Base-by-base conservation (phyloP, 352 stramenopile species). In the Elongisporangium senticosum region DNA sequence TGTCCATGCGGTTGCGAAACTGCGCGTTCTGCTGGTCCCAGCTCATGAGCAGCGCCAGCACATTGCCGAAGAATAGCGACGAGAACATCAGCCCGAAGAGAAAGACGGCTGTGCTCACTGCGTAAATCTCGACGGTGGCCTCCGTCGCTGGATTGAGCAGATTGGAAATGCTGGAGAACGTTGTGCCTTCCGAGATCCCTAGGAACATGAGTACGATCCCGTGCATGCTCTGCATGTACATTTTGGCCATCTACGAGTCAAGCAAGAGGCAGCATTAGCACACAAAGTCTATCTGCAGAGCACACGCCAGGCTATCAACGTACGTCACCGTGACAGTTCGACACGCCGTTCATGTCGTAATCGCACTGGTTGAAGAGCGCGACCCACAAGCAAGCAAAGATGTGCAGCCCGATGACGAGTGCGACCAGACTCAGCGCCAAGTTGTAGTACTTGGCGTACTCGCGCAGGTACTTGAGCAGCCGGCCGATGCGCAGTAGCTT, bases 391-490 rank as follows among this genome's bases (percentile, higher is more conserved):
- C 83, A 93, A 22, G 84, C 72, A 26, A 91, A 88, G 23, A 90
- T 67, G 53, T 90, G 80, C 20, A 91, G 67, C 0, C 77, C 81
- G 61, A 90, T 75, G 52, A 79, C 64, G 10, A 94, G 77, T 7
- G 66, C 73, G 2, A 89, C 52, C 37, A 92, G 78, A 53, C 78
- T 91, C 20, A 92, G 62, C 13, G 79, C 74, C 21, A 91, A 68
- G 55, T 94, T 89, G 66, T 90, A 93, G 59, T 90, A 93, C 67
- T 93, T 91, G 58, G 82, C 83, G 59, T 91, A 91, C 65, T 90
- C 78, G 53, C 79, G 75, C 22, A 93, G 60, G 64, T 90, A 90
- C 61, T 89, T 89, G 39, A 93, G 69, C 19, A 91, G 63, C 0
- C 79, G 74, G 15, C 79, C 81, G 50, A 94, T 72, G 3, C 85